Conservation (phyloP, 129 eudicot genomes). For the Scalesia atractyloides region DNA sequence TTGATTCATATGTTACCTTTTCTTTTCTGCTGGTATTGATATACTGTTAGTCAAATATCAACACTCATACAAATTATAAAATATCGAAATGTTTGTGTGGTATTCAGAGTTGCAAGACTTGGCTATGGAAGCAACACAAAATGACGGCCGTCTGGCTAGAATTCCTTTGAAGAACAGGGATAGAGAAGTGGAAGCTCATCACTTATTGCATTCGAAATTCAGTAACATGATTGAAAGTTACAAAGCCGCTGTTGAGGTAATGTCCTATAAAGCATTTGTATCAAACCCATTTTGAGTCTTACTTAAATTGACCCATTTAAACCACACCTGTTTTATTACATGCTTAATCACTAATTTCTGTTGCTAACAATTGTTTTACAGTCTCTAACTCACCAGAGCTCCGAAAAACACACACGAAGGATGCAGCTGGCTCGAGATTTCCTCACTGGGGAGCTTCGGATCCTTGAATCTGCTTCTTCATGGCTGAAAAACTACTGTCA, state of each 20-base stretch:
- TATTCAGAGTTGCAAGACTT: conserved; percentile 63
- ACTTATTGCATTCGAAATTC: conserved; percentile 45
- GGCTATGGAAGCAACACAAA: conserved; percentile 54
- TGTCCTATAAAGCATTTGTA: background rate
- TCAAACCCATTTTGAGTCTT: background rate
- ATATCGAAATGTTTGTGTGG: conserved; percentile 6
- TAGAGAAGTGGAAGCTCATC: conserved; percentile 71
- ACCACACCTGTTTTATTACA: background rate
- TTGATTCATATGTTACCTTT: background rate
- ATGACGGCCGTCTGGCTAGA: conserved; percentile 81
- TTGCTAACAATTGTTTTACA: conserved; percentile 31
- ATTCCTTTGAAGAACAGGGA: conserved; percentile 54
- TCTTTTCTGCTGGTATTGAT: conserved; percentile 5
- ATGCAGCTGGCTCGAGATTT: conserved; percentile 61
- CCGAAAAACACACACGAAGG: conserved; percentile 41
- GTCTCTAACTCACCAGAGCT: conserved; percentile 39
- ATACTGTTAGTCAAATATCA: background rate
- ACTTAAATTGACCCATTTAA: background rate
- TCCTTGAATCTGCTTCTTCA: conserved; percentile 68
- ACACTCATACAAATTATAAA: background rate
- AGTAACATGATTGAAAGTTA: conserved; percentile 41
- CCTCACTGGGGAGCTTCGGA: conserved; percentile 64
- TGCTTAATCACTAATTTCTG: background rate
- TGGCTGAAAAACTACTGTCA: conserved; percentile 77
- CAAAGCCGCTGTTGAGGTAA: conserved; percentile 51